Base-by-base conservation (phyloP, 352 stramenopile genomes). In the Phytophthora pini region DNA sequence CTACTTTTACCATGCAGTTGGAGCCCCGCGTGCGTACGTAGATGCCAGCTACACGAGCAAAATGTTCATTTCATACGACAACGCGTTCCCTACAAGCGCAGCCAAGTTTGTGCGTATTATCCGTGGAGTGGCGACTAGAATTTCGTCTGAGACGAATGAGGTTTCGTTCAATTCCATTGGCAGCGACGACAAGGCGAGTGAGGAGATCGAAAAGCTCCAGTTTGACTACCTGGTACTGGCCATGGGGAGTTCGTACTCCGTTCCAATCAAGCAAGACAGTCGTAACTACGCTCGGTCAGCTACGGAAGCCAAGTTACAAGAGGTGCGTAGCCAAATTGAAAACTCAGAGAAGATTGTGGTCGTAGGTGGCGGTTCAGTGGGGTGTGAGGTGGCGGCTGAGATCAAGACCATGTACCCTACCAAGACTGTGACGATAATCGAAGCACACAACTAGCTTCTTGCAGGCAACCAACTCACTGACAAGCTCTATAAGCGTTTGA, bases 161-260 rank as follows among this genome's bases (percentile, higher is more conserved):
- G 52, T 77, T 3, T 49, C 26, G 5, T 77, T 75, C 24, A 55
- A 44, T 22, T 22, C 58, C 8, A 74, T 84, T 20, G 49, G 20
- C 17, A 57, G 48, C 10, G 56, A 70, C 36, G 64, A 72, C 44
- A 54, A 55, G 12, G 38, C 57, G 39, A 60, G 41, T 11, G 41
- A 45, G 9, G 20, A 40, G 5, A 65, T 17, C 4, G 49, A 74
- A 46, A 69, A 57, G 32, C 36, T 84, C 15, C 49, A 43, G 6
- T 84, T 76, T 26, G 72, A 84, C 54, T 84, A 76, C 36, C 48
- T 84, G 2, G 47, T 84, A 6, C 17, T 84, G 9, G 67, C 75
- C 0, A 78, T 63, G 12, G 75, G 75, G 11, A 83, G 75, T 53
- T 73, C 58, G 3, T 76, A 79, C 24, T 44, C 53, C 4, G 56